Conservation (phyloP, 768 basidiomycete species). For the Suillus cothurnatus region DNA sequence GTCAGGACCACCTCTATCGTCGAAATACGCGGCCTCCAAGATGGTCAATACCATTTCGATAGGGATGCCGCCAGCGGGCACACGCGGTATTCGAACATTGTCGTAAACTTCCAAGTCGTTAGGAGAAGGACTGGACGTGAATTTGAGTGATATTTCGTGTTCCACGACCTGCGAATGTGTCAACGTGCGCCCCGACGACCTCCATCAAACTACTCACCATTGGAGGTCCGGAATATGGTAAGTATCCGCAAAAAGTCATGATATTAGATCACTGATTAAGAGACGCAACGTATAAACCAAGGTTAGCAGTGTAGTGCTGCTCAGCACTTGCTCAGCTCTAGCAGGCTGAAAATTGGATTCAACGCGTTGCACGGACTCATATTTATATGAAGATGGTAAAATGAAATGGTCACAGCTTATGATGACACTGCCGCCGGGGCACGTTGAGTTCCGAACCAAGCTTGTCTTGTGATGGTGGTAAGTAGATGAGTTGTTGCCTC, state of each 20-base stretch:
- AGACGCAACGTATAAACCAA: conserved; percentile 8
- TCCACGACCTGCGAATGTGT: conserved; percentile 30
- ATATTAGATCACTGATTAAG: conserved; percentile 21
- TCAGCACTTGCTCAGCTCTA: neutral
- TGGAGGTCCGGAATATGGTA: conserved; percentile 23
- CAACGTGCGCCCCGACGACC: conserved; percentile 3
- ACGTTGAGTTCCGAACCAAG: neutral
- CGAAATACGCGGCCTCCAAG: conserved; percentile 56
- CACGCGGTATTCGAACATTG: conserved; percentile 19
- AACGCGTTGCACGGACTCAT: neutral
- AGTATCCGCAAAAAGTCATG: conserved; percentile 30
- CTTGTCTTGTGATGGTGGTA: neutral
- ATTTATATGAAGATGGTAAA: conserved; percentile 27
- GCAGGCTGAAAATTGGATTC: neutral
- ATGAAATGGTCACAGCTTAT: conserved; percentile 1
- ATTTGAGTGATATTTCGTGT: conserved; percentile 42
- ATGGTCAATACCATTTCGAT: conserved; percentile 65
- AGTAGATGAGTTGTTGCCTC: conserved; percentile 10
- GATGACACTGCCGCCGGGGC: neutral
- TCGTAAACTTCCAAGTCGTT: conserved; percentile 16
- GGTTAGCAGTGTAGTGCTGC: neutral
- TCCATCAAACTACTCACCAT: conserved; percentile 22
- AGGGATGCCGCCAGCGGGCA: conserved; percentile 45
- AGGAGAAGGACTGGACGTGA: conserved; percentile 33
- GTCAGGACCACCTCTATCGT: conserved; percentile 38